Conservation (phyloP, 164 flowering plant species). For the Tetrastigma voinierianum region DNA sequence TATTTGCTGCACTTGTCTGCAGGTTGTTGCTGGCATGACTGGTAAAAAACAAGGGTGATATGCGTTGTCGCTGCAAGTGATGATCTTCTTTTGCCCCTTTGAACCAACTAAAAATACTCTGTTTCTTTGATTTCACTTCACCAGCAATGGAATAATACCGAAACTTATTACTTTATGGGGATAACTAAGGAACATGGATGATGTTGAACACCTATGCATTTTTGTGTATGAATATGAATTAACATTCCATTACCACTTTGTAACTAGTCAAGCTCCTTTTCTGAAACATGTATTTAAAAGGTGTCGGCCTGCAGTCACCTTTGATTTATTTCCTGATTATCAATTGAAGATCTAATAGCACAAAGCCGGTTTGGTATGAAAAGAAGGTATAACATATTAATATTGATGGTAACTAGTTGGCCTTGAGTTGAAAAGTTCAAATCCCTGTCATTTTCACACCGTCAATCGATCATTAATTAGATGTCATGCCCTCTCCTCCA, state of each 20-base stretch:
- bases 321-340: no score
- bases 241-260: not conserved
- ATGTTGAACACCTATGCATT: not conserved
- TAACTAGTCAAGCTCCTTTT: no score
- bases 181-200: not conserved
- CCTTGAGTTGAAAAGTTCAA: no score
- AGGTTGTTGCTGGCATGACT: slow-evolving; percentile 66
- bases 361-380: no score
- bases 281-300: no score
- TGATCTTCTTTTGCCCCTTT: not conserved
- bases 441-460: no score
- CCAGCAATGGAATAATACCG: slow-evolving; percentile 16
- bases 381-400: no score
- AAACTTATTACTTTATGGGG: not conserved
- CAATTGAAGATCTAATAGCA: no score
- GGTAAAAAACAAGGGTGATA: slow-evolving; percentile 41
- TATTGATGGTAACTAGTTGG: no score
- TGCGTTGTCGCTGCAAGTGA: not conserved
- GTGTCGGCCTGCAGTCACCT: no score
- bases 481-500: no score
- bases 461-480: no score
- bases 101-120: not conserved
- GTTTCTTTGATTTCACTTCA: not conserved
- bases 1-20: slow-evolving; percentile 13
- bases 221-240: slow-evolving; percentile 4